Evolutionary conservation across 169 alveolate species (phyloP), one percentile per base, ranked within the genome.

Genomic region (Plasmodium relictum): DNA sequence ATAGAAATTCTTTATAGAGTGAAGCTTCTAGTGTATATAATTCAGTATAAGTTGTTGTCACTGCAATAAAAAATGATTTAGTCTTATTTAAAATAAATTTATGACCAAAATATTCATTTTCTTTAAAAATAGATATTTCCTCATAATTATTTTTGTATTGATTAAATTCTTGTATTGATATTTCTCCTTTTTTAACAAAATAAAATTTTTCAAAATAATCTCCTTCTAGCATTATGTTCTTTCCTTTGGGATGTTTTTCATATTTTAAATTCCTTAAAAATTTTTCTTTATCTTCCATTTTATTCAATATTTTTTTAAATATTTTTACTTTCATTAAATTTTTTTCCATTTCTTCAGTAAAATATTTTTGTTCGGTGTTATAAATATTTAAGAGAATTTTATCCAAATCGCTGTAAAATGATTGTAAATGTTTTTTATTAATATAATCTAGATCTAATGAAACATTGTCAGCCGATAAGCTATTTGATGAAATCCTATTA

Each of bases 101-200:
- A 31, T 69, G 92, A 16, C 92, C 92, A 86, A 86, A 86, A 50
- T 71, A 86, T 12, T 69, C 68, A 58, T 69, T 71, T 12, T 71
- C 65, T 45, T 24, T 59, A 31, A 59, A 71, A 16, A 26, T 42
- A 50, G 22, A 18, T 31, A 86, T 59, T 86, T 86, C 85, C 14
- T 86, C 92, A 86, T 86, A 86, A 56, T 44, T 71, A 86, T 86
- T 86, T 86, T 86, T 86, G 62, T 70, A 56, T 54, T 69, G 78
- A 86, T 86, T 86, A 71, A 86, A 86, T 71, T 71, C 54, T 6
- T 72, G 87, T 70, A 86, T 73, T 26, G 87, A 69, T 41, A 86
- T 72, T 56, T 59, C 71, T 14, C 92, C 92, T 18, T 56, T 42
- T 61, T 86, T 86, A 61, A 86, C 65, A 41, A 86, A 86, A 63